Percentiles rank a stretch among this genome's conserved stretches.
These are phyloP conservation scores for Termitomyces sp. DNA, from an alignment of 768 basidiomycete genomes.

Conservation along the genomic window DNA sequence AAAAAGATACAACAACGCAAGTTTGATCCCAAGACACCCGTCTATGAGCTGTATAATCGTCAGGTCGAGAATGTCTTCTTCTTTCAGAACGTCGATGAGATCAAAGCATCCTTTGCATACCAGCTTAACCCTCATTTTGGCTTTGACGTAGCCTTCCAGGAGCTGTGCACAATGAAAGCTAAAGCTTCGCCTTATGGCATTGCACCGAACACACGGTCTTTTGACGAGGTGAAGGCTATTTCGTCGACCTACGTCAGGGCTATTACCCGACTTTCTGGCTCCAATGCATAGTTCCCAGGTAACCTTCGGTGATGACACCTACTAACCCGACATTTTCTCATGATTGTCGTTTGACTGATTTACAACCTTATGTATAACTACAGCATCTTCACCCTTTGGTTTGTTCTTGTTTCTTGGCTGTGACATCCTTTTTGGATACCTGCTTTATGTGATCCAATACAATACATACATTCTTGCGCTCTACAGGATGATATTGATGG, in stretches of 20 bases:
- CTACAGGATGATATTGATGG: not conserved
- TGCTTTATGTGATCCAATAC: not conserved
- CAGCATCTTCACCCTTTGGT: not conserved
- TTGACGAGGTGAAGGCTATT: slow-evolving; percentile 36
- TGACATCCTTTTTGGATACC: not conserved
- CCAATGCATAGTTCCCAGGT: not conserved
- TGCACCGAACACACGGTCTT: slow-evolving; percentile 25
- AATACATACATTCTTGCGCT: not conserved
- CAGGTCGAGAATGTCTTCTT: slow-evolving; percentile 21
- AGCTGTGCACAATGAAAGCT: slow-evolving; percentile 54
- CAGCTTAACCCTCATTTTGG: slow-evolving; percentile 29
- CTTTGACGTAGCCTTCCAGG: slow-evolving; percentile 48
- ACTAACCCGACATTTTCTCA: not conserved
- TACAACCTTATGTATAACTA: not conserved
- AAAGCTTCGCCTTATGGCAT: slow-evolving; percentile 27
- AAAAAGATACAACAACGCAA: slow-evolving; percentile 14
- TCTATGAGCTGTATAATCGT: slow-evolving; percentile 22
- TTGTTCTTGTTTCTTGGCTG: not conserved
- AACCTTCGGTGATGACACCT: not conserved
- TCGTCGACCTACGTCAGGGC: slow-evolving; percentile 22
- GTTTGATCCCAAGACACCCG: slow-evolving; percentile 19
- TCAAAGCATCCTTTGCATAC: slow-evolving; percentile 61
- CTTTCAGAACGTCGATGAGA: slow-evolving; percentile 28
- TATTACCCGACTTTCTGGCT: slow-evolving; percentile 8
- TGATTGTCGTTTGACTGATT: not conserved